Evolutionary conservation across 2,329 filamentous ascomycete genomes (phyloP), one percentile per base, ranked within the genome.

Genomic region (Coniochaeta sp.): DNA sequence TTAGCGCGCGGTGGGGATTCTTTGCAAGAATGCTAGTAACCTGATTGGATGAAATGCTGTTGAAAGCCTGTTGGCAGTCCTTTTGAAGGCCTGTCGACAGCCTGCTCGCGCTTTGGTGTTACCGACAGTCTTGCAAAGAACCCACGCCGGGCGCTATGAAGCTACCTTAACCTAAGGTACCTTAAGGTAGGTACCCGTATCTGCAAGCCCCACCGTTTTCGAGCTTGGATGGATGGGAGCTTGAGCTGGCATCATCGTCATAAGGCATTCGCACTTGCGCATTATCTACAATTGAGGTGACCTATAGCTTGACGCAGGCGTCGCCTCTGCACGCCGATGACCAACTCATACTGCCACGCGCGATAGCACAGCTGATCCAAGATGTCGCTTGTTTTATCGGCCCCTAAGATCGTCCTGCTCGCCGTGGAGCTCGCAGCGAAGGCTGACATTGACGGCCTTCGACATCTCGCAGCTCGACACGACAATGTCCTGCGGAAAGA

Each of bases 381-480:
- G n/a, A 44, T 44, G 56, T n/a, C 56, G 34, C 64, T 74, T 59
- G 70, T 74, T 52, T 77, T 90, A 60, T 86, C 87, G 12, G 78
- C 85, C 57, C 80, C 88, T 60, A 89, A 91, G 71, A 83, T 87
- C 65, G 77, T 91, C 61, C 82, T 95, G 61, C 81, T 93, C 57
- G 88, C 90, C 52, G 86, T 87, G 24, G 84, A 91, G 68, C 81
- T 87, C 66, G 85, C 90, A 59, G 81, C 83, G 63, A 82, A 84
- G 67, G 81, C 84, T 69, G 83, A 93, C 70, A 77, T 92, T 66
- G 72, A 80, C 66, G 80, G 81, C 64, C 76, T 95, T 62, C 79
- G 82, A 60, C 78, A 77, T 59, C 77, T 95, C 63, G 80, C 84
- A 58, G 77, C 81, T 24, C 76, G 79, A 43, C 77, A 89, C 66